A percentile compares a stretch with the other conserved stretches of the same genome.
phyloP scores from a whole-genome alignment of 1,139 yeast species.

The Magnusiomyces sp. region DNA sequence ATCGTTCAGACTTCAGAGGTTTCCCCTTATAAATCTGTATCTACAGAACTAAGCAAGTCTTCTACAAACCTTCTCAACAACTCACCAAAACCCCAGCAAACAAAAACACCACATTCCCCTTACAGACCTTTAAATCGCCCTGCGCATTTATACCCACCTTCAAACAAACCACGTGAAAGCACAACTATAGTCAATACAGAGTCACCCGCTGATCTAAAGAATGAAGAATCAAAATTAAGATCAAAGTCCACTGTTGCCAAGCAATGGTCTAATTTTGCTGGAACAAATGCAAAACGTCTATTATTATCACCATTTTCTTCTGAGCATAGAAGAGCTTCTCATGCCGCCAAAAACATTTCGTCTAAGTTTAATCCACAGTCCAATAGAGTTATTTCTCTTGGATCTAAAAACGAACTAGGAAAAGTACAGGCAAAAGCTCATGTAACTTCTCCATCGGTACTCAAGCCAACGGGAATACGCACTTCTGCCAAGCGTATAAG shows the following conservation, averaged over 20 bases:
- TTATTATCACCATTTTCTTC: slow-evolving; percentile 11
- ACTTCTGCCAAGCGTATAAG: too few species aligned
- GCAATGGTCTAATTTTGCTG: slow-evolving; percentile 10
- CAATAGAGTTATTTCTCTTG: not conserved
- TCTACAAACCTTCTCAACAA: not conserved
- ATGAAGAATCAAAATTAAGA: slow-evolving; percentile 1
- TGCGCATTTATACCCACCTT: slow-evolving; percentile 9
- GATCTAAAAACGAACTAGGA: not conserved
- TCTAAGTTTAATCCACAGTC: not conserved
- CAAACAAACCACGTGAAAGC: slow-evolving; percentile 1
- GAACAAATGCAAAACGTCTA: slow-evolving; percentile 10
- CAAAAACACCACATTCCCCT: slow-evolving; percentile 4
- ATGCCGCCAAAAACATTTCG: not conserved
- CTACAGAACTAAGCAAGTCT: not conserved
- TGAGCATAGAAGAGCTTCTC: slow-evolving; percentile 4
- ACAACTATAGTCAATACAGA: not conserved
- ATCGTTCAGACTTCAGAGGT: too few species aligned
- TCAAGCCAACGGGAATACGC: too few species aligned
- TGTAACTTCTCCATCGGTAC: too few species aligned
- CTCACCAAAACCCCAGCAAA: too few species aligned
- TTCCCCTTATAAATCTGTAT: not conserved
- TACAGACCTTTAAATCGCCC: slow-evolving; percentile 10
- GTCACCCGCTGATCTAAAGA: too few species aligned
- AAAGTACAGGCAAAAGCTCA: too few species aligned
- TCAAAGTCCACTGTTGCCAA: slow-evolving; percentile 13